These are phyloP conservation scores for Phytopythium boreale DNA, from an alignment of 352 stramenopile genomes.

Conservation along the genomic window DNA sequence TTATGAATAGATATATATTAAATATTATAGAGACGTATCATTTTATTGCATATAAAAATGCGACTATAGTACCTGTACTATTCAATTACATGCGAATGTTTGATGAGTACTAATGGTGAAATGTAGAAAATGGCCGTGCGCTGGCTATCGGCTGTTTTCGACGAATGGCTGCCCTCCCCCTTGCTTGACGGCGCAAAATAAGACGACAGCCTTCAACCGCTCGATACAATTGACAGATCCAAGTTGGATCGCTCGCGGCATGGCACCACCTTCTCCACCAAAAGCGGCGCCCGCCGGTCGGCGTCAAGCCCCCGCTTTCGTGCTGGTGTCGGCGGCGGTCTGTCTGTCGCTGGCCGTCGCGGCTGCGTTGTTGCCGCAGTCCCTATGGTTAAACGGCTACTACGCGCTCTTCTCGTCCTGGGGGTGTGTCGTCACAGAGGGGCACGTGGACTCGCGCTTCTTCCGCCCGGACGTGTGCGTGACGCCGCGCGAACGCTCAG, in stretches of 20 bases:
- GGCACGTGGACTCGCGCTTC: conserved; percentile 36
- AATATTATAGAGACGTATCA: too few species aligned
- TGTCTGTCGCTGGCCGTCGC: conserved; percentile 4
- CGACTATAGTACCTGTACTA: too few species aligned
- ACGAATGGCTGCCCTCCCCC: conserved; percentile 2
- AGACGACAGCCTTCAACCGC: not conserved
- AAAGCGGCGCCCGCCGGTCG: not conserved
- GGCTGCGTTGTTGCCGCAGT: not conserved
- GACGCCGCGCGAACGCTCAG: conserved; percentile 29
- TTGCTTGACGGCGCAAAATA: not conserved
- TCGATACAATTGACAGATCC: not conserved
- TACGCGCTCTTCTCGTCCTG: conserved; percentile 5
- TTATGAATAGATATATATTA: too few species aligned
- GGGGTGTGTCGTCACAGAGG: conserved; percentile 34
- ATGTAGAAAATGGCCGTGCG: not conserved
- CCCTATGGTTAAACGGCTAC: conserved; percentile 5
- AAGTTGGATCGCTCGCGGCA: not conserved
- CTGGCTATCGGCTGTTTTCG: conserved; percentile 2
- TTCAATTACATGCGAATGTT: too few species aligned
- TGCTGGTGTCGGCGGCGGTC: not conserved
- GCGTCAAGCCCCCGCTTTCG: not conserved
- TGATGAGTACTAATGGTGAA: not conserved
- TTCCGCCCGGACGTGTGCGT: conserved; percentile 34
- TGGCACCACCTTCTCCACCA: not conserved
- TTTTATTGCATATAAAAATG: too few species aligned